Evolutionary conservation across 2,329 filamentous ascomycete species (phyloP), one percentile per base, ranked within the genome.

Genomic region (Claviceps sorghi): DNA sequence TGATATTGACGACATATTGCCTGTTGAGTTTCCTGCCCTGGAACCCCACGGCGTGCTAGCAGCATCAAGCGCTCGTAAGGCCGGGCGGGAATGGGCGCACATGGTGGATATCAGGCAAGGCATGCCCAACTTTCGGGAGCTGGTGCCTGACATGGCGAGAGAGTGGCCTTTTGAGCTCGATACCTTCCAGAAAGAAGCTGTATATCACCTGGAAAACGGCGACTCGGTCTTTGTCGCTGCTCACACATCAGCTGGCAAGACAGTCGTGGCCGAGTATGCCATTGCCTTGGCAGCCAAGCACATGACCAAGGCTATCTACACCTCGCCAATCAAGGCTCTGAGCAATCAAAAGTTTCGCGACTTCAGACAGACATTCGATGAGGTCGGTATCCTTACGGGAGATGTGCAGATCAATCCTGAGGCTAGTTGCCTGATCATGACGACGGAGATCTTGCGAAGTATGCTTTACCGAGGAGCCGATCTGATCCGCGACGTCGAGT

Each of bases 291-390:
- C 93, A 32, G 84, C 88, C n/a, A 94, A 91, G 64, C 93, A 98
- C 65, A 97, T 97, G 91, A 98, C 93, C 9, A 98, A 98, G 67
- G 91, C 93, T 22, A 98, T 98, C 57, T 98, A 98, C 66, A 98
- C 93, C 0, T 97, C 93, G 0, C 93, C 93, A 0, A 98, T 98
- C 73, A 98, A 98, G 67, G 93, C 93, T 2, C 73, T 98, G 53
- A 97, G 93, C 69, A 98, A 98, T 64, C 93, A 98, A 64, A 98
- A 98, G 67, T 98, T 97, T 68, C 82, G 93, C 57, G 93, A 98
- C 65, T 98, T 98, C 65, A 80, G 89, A 53, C 78, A 83, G 52
- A 82, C 80, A 0, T 98, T 98, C 61, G 89, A 95, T 54, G 93
- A 98, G 67, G 93, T 98, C 19, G 93, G 93, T 17, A 97, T 98